These are phyloP conservation scores for Pelargonium australe DNA, from an alignment of 441 rosid genomes.

Conservation along the genomic window DNA sequence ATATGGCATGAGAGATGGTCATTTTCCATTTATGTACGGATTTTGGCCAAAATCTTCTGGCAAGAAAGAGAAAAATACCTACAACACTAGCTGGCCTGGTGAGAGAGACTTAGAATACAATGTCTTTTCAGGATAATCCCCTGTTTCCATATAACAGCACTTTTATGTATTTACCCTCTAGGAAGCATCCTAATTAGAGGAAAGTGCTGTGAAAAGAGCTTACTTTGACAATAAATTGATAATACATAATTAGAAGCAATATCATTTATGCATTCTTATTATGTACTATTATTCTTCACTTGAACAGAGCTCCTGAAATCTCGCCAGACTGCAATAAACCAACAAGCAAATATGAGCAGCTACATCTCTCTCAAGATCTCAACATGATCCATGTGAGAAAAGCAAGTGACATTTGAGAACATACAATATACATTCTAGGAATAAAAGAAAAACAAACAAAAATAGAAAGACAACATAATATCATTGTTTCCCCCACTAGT, in stretches of 20 bases:
- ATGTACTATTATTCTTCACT: conserved; percentile 11
- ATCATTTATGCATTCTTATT: neutral
- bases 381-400: neutral
- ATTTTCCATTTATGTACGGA: no score
- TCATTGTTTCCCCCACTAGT: no score
- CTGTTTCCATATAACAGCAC: neutral
- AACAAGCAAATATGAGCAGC: neutral
- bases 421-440: neutral
- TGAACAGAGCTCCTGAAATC: conserved; percentile 41
- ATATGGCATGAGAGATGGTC: no score
- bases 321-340: conserved; percentile 34
- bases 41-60: no score
- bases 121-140: no score
- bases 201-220: neutral
- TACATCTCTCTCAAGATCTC: neutral
- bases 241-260: conserved; percentile 6
- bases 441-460: neutral
- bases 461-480: no score
- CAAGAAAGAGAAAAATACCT: no score
- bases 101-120: no score
- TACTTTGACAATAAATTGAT: neutral
- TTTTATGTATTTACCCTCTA: neutral
- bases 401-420: neutral
- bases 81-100: no score
- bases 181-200: neutral